Evolutionary conservation across 2,329 filamentous ascomycete genomes (phyloP).

Genomic region (Colletotrichum tabaci): DNA sequence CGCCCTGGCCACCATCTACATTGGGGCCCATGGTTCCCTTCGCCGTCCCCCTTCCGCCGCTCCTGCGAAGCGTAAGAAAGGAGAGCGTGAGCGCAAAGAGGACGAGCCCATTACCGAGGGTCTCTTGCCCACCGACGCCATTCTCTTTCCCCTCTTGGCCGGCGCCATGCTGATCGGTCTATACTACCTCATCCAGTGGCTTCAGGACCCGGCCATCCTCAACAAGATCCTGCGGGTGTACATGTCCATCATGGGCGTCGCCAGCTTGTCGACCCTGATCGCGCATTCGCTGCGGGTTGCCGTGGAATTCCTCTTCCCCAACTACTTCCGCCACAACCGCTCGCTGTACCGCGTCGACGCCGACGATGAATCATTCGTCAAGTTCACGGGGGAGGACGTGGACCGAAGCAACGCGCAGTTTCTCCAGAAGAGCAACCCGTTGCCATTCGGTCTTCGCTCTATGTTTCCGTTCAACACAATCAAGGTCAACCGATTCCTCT

Average conservation of each 20-base stretch:
- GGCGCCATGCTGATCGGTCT: constrained; percentile 79
- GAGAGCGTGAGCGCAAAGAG: constrained; percentile 38
- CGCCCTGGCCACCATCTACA: constrained; percentile 86
- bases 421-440: constrained; percentile 46
- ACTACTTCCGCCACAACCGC: constrained; percentile 71
- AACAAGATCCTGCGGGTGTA: constrained; percentile 89
- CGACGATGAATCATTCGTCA: constrained; percentile 55
- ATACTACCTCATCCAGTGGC: constrained; percentile 91
- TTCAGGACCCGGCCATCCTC: constrained; percentile 84
- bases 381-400: neutral
- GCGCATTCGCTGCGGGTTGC: constrained; percentile 78
- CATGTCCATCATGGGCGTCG: constrained; percentile 85
- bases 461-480: constrained; percentile 4
- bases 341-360: constrained; percentile 62
- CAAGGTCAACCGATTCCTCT: constrained; percentile 52
- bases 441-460: constrained; percentile 50
- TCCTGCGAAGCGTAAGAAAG: constrained; percentile 67
- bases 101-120: constrained; percentile 66
- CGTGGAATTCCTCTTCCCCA: constrained; percentile 80
- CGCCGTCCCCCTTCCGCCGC: constrained; percentile 86
- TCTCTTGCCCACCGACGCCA: constrained; percentile 82
- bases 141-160: constrained; percentile 87
- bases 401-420: constrained; percentile 9
- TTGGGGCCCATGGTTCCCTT: constrained; percentile 88
- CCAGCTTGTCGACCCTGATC: constrained; percentile 80